Evolutionary conservation across 73 alveolate species (phyloP), one percentile per base, ranked within the genome.

Genomic region (Blepharisma stoltei): DNA sequence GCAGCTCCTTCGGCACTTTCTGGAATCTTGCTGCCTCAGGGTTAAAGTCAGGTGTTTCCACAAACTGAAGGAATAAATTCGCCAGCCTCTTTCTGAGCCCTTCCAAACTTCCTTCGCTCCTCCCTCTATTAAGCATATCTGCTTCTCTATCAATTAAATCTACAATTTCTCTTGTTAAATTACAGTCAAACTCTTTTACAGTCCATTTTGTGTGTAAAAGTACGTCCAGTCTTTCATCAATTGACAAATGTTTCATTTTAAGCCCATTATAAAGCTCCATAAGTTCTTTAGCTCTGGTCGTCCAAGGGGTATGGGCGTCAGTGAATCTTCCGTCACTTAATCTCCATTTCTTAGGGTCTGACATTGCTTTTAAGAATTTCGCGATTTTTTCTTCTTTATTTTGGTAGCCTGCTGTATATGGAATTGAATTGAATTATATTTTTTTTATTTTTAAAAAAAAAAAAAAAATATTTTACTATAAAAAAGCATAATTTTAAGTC

Each of bases 121-220:
- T 89, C 38, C 99, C 99, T 83, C 99, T 81, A 87, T 97, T 96
- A 32, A 97, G 92, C 99, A 97, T 97, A 83, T 97, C 99, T 1
- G 99, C 98, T 83, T 97, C 99, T 84, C 99, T 92, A 84, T 97
- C 99, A 43, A 97, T 96, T 65, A 97, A 85, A 70, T 97, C 99
- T 49, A 97, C 98, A 54, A 97, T 96, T 86, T 97, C 99, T 71
- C 99, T 92, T 6, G 99, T 96, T 27, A 97, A 77, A 76, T 96
- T 96, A 87, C 99, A 96, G 79, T 97, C 99, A 80, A 95, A 95
- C 85, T 97, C 99, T 67, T 90, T 77, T n/a, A 89, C 99, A 50
- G 99, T 95, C 99, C 99, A 95, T 89, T 95, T 95, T 21, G 98
- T 95, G 77, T 93, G 97, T 45, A 95, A 88, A 7, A 95, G 90